Evolutionary conservation across 192 early-diverging fungal species (phyloP), one percentile per base, ranked within the genome.

Genomic region (Chytriomyces sp.): DNA sequence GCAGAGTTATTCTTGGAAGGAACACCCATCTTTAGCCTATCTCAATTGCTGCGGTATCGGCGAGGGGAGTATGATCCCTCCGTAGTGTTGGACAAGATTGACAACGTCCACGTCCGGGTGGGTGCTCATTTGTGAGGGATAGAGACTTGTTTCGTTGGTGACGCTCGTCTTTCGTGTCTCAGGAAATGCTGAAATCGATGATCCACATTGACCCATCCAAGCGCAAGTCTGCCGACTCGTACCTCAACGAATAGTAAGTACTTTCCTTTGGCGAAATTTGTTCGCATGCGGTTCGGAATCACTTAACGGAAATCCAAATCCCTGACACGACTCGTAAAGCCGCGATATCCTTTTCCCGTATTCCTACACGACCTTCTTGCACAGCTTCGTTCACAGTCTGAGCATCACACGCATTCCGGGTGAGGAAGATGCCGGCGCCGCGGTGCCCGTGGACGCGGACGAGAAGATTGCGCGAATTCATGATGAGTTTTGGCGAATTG

Each of bases 1-100:
- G 95, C 94, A 2, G 96, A 99, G 78, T 77, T 99, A 3, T 95
- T 96, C 72, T 78, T 98, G 36, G 96, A 99, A 74, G 94, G 96
- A 5, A 90, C 91, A 22, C 87, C 94, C 6, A 81, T 99, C 36
- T 99, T 99, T 73, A 93, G 90, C 2, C 80, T 99, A 19, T 92
- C 95, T 33, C 95, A 96, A 66, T 80, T 99, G 26, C 84, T 99
- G 74, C 89, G 95, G 57, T 99, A 96, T 74, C 80, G 93, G 56
- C 86, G 83, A 58, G 91, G 92, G 4, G 90, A 91, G 44, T 94
- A 92, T 71, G 85, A 88, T 32, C 92, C 92, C 0, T 57, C 77
- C 17, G 67, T 81, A 5, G 85, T 92, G 39, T 75, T 95, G 49
- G 89, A 91, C 2, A 93, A 89, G 72, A 96, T 99, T 55, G 90